Base-by-base conservation (phyloP, 371 early-diverging fungal genomes). In the Umbelopsis sp. region DNA sequence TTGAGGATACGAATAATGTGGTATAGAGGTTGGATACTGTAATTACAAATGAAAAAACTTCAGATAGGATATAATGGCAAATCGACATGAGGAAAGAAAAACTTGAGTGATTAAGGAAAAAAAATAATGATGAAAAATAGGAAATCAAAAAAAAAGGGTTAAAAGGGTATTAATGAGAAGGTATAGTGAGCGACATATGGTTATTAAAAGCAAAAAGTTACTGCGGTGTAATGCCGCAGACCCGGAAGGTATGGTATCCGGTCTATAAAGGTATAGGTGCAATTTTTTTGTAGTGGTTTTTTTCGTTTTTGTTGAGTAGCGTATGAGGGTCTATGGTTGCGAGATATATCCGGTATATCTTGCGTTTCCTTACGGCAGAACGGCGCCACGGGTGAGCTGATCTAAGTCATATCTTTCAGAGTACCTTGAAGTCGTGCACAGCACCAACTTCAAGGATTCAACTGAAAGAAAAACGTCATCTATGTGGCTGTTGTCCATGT, bases 31-130 rank as follows among this genome's bases (percentile, higher is more conserved):
- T 48, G 48, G 48, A 48, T 48, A 48, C 48, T 48, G 48, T 48
- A 48, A 48, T 48, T 48, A 48, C 48, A 48, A 45, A 48, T 48
- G 48, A 41, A 12, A 41, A 12, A 41, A 4, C 41, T 4, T 52
- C 32, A 52, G 22, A 50, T 50, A 50, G 25, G 45, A 66, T 66
- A 51, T 22, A 44, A 20, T 66, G 63, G 66, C 57, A 44, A 66
- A 44, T 35, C 37, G 37, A 65, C 32, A 65, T 65, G 52, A 6
- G 5, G n/a, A 24, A 22, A 46, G 44, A 66, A 51, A 29, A 32
- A 50, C 12, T 18, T 48, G 50, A 41, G 6, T 46, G 29, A 24
- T 44, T 20, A 9, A 37, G 12, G 12, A 63, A 20, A 63, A 35
- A 22, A 25, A 51, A 51, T 51, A 51, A 53, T 53, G 53, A 16